Conservation (phyloP, 2,329 filamentous ascomycete genomes). For the Paecilomyces sp. region DNA sequence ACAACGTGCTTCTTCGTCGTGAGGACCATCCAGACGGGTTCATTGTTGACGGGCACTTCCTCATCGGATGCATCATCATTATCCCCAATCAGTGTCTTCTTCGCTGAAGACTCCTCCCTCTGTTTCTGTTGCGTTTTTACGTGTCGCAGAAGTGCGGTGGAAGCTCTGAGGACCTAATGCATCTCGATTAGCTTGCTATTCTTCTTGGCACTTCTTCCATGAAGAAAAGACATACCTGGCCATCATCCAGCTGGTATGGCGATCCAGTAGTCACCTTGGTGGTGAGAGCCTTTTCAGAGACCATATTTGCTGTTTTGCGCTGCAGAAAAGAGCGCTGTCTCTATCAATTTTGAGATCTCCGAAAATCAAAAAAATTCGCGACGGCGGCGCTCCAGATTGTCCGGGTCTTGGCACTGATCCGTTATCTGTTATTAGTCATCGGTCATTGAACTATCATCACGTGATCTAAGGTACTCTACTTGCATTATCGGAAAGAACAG, state of each 20-base stretch:
- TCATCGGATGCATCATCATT: constrained; percentile 40
- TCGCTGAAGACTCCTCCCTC: constrained; percentile 42
- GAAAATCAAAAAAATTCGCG: constrained; percentile 29
- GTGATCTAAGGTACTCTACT: neutral
- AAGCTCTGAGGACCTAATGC: constrained; percentile 50
- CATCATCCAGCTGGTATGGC: constrained; percentile 42
- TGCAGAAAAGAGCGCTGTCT: constrained; percentile 5
- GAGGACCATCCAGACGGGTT: constrained; percentile 54
- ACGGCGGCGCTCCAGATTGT: constrained; percentile 29
- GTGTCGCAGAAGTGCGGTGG: constrained; percentile 51
- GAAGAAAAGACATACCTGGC: constrained; percentile 30
- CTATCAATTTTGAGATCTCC: constrained; percentile 19
- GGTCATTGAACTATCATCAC: neutral
- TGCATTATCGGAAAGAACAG: too few relatives aligned
- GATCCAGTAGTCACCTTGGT: constrained; percentile 34
- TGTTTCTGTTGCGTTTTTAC: constrained; percentile 45
- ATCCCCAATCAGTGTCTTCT: constrained; percentile 48
- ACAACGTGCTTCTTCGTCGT: constrained; percentile 61
- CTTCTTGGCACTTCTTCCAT: neutral
- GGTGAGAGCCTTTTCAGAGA: constrained; percentile 31
- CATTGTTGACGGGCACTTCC: constrained; percentile 38
- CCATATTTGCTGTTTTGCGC: constrained; percentile 25
- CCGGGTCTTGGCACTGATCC: constrained; percentile 17
- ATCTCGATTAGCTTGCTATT: constrained; percentile 10
- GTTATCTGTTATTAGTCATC: constrained; percentile 11